A percentile compares a stretch with the other conserved stretches of the same genome.
Evolutionary conservation across 805 yeast species (phyloP).

Genomic region (Grigorovia yakushimaensis): DNA sequence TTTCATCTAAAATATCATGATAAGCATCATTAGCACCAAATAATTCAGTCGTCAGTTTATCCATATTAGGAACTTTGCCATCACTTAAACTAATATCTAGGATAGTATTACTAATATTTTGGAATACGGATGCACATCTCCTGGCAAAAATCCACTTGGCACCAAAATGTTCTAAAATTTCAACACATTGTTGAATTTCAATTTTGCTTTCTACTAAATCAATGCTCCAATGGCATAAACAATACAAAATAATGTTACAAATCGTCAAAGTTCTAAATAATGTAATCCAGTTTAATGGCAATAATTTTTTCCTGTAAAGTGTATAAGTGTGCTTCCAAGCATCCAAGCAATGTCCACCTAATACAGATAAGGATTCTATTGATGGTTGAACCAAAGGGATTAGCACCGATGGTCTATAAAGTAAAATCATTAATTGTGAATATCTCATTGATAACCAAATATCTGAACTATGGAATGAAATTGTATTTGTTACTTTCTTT

Average conservation of each 20-base stretch:
- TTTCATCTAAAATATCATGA: slow-evolving; percentile 37
- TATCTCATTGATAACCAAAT: slow-evolving; percentile 34
- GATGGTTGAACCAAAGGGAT: slow-evolving; percentile 40
- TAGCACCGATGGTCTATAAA: slow-evolving; percentile 42
- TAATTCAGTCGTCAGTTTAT: slow-evolving; percentile 32
- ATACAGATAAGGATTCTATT: slow-evolving; percentile 30
- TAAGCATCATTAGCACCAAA: slow-evolving; percentile 38
- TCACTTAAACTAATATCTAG: slow-evolving; percentile 35
- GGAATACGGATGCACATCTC: slow-evolving; percentile 36
- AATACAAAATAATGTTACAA: slow-evolving; percentile 39
- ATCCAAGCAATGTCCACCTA: slow-evolving; percentile 38
- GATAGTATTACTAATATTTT: slow-evolving; percentile 35
- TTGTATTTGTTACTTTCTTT: slow-evolving; percentile 8
- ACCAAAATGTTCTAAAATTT: slow-evolving; percentile 37
- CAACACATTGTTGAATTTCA: slow-evolving; percentile 38
- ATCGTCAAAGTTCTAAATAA: slow-evolving; percentile 36
- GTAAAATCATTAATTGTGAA: slow-evolving; percentile 36
- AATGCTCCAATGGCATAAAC: slow-evolving; percentile 38
- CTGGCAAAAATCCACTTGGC: slow-evolving; percentile 40
- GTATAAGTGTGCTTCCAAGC: slow-evolving; percentile 38
- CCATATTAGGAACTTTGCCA: slow-evolving; percentile 33
- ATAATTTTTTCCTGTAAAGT: slow-evolving; percentile 33
- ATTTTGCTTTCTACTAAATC: slow-evolving; percentile 38
- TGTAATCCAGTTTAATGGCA: slow-evolving; percentile 44
- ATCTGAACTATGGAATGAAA: slow-evolving; percentile 29